These are phyloP conservation scores for Cornus suecica DNA, from an alignment of 148 eudicot genomes.

Conservation along the genomic window DNA sequence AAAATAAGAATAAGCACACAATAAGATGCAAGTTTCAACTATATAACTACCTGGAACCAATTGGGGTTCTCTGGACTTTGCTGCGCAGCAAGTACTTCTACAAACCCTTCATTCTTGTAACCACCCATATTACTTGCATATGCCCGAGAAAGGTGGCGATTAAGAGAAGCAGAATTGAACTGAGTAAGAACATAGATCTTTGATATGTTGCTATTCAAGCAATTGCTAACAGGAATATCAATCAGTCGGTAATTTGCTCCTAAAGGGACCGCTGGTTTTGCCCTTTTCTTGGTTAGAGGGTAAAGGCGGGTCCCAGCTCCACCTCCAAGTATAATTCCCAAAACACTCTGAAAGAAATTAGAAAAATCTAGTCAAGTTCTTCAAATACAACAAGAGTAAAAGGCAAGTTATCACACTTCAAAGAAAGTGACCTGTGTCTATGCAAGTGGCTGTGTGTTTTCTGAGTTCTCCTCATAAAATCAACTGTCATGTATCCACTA, in stretches of 20 bases:
- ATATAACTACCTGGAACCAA: constrained; percentile 79
- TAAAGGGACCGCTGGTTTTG: constrained; percentile 92
- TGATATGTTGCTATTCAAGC: constrained; percentile 82
- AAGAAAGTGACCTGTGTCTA: too few relatives aligned
- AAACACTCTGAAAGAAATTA: constrained; percentile 63
- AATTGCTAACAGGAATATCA: constrained; percentile 94
- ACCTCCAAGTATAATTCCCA: constrained; percentile 98
- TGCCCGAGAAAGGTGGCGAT: constrained; percentile 85
- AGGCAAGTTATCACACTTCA: neutral
- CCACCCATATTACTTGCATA: constrained; percentile 93
- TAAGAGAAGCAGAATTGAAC: constrained; percentile 94
- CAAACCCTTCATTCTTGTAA: constrained; percentile 92
- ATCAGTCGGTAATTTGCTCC: constrained; percentile 91
- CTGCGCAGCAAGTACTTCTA: constrained; percentile 98
- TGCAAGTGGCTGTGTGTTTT: too few relatives aligned
- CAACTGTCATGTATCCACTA: too few relatives aligned
- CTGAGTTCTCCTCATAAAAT: too few relatives aligned
- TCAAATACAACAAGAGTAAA: neutral
- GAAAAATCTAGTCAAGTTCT: neutral
- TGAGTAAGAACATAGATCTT: constrained; percentile 93
- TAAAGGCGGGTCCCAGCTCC: constrained; percentile 98
- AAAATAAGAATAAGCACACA: neutral
- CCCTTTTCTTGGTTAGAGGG: constrained; percentile 91
- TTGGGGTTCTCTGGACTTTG: constrained; percentile 97
- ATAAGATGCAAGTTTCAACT: neutral